These are phyloP conservation scores for Peniophora sp. DNA, from an alignment of 1,284 basidiomycete genomes.

Conservation along the genomic window DNA sequence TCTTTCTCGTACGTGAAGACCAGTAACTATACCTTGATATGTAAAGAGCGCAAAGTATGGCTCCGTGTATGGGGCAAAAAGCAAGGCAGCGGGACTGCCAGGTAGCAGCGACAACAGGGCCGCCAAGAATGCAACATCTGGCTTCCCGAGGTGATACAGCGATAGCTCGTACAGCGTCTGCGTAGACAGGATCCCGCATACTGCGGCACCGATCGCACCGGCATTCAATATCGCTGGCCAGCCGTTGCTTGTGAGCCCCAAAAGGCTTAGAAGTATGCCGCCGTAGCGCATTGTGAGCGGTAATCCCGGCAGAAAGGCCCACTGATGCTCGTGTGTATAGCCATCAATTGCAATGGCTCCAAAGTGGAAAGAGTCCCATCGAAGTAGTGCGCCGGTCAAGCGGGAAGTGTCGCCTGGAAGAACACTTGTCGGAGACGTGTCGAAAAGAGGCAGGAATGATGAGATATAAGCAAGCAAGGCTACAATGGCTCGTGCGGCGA, in stretches of 20 bases:
- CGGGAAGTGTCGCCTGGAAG: constrained; percentile 13
- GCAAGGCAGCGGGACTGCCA: constrained; percentile 71
- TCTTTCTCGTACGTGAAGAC: not conserved
- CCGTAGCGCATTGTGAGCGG: constrained; percentile 44
- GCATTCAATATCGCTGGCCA: constrained; percentile 20
- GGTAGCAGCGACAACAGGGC: constrained; percentile 70
- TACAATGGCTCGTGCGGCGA: constrained; percentile 25
- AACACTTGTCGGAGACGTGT: constrained; percentile 34
- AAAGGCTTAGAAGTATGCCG: constrained; percentile 18
- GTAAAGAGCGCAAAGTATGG: constrained; percentile 79
- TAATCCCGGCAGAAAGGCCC: constrained; percentile 81
- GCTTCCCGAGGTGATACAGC: constrained; percentile 42
- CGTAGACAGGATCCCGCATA: constrained; percentile 31
- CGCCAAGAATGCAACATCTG: constrained; percentile 51
- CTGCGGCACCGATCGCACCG: constrained; percentile 32
- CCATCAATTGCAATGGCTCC: constrained; percentile 52
- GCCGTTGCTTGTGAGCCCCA: constrained; percentile 1
- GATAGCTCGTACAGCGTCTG: constrained; percentile 59
- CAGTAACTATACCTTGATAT: constrained; percentile 49
- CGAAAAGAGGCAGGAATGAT: constrained; percentile 30
- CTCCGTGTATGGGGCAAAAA: constrained; percentile 73
- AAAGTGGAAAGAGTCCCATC: constrained; percentile 92
- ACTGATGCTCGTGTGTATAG: constrained; percentile 77
- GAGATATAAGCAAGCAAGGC: constrained; percentile 21
- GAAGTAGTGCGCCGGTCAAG: constrained; percentile 35